Percentiles rank a stretch among this genome's conserved stretches.
Conservation (phyloP, 2,329 filamentous ascomycete genomes). For the Ceratocystis lukuohia region DNA sequence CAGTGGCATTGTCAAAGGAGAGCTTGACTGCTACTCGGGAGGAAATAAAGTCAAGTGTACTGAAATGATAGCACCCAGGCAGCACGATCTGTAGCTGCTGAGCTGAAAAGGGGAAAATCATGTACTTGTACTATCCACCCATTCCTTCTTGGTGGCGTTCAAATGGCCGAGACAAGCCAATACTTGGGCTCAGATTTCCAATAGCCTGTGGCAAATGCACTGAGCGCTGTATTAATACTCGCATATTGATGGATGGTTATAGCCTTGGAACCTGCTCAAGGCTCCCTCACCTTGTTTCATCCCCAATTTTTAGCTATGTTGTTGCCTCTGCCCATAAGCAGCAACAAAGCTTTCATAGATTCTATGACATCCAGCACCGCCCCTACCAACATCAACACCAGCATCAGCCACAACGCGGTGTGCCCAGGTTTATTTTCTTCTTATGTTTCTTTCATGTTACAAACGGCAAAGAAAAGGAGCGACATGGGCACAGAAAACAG, state of each 20-base stretch:
- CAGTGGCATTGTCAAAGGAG: neutral
- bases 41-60: neutral
- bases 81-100: no score
- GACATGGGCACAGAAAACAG: no score
- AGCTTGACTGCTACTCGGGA: neutral
- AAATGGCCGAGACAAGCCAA: constrained; percentile 6
- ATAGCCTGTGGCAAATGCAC: neutral
- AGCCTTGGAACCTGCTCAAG: neutral
- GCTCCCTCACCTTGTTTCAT: neutral
- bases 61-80: neutral
- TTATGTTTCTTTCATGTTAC: no score
- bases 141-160: neutral
- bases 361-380: no score
- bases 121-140: neutral
- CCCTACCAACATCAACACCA: no score
- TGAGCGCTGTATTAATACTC: neutral
- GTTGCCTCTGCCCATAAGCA: no score
- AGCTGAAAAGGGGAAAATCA: neutral
- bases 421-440: no score
- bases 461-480: no score
- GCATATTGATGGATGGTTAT: neutral
- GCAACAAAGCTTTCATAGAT: no score
- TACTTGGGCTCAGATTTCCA: neutral
- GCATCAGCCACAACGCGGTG: no score
- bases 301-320: no score